A percentile compares a stretch with the other conserved stretches of the same genome.
Conservation (phyloP, 768 basidiomycete genomes). For the Leccinum variicolor region DNA sequence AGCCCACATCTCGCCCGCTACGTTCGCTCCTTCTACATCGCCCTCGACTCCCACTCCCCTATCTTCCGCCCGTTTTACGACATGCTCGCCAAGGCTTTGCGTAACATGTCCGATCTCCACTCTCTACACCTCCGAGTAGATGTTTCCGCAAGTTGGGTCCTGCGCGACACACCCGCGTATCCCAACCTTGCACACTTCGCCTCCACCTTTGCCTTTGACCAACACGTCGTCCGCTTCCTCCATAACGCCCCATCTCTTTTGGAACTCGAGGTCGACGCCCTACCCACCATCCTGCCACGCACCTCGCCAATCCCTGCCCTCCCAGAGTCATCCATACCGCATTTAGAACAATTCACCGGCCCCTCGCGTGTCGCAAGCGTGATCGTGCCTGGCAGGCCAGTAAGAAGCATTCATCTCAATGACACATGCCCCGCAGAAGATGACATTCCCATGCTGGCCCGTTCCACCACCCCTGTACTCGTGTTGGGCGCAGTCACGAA, state of each 20-base stretch:
- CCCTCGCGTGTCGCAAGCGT: slow-evolving; percentile 51
- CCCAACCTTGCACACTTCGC: slow-evolving; percentile 53
- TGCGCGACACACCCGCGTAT: slow-evolving; percentile 39
- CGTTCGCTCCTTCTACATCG: slow-evolving; percentile 62
- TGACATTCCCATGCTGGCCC: slow-evolving; percentile 49
- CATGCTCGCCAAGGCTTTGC: slow-evolving; percentile 50
- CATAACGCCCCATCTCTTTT: slow-evolving; percentile 49
- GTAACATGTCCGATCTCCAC: slow-evolving; percentile 57
- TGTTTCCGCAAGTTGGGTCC: slow-evolving; percentile 51
- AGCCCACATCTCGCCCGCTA: slow-evolving; percentile 54
- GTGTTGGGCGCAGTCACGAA: slow-evolving; percentile 60
- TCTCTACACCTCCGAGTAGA: slow-evolving; percentile 50
- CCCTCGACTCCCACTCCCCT: slow-evolving; percentile 39
- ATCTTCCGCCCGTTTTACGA: slow-evolving; percentile 47
- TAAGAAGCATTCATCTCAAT: slow-evolving; percentile 59
- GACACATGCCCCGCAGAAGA: slow-evolving; percentile 58
- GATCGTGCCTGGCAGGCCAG: slow-evolving; percentile 64
- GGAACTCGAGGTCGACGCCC: slow-evolving; percentile 51
- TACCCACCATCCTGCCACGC: slow-evolving; percentile 29
- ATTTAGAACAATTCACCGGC: slow-evolving; percentile 58
- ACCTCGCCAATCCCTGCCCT: slow-evolving; percentile 22
- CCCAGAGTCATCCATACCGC: slow-evolving; percentile 35
- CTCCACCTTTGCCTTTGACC: slow-evolving; percentile 60
- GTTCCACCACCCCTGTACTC: slow-evolving; percentile 46
- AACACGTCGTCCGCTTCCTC: slow-evolving; percentile 58